phyloP scores from a whole-genome alignment of 2,329 filamentous ascomycete genomes.

The Penicillium sp. region DNA sequence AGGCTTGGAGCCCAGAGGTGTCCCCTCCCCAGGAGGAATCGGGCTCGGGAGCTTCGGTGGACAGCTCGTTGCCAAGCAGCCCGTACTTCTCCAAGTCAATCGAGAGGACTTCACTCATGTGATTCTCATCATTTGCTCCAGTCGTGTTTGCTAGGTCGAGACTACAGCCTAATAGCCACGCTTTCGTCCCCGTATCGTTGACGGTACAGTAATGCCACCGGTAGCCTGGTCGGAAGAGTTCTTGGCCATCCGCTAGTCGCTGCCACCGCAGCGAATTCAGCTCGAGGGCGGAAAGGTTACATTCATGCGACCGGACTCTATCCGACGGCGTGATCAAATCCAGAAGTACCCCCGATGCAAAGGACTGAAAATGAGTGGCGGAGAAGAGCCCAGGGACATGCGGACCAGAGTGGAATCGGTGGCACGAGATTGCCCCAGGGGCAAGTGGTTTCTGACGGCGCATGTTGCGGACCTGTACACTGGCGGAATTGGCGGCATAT shows the following conservation, averaged over 20 bases:
- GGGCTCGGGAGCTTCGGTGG: slow-evolving; percentile 53
- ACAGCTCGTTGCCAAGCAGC: slow-evolving; percentile 75
- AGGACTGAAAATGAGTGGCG: slow-evolving; percentile 92
- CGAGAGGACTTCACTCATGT: slow-evolving; percentile 89
- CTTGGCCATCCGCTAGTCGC: slow-evolving; percentile 87
- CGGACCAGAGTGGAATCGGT: slow-evolving; percentile 84
- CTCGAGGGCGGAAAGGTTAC: slow-evolving; percentile 85
- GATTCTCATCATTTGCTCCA: slow-evolving; percentile 76
- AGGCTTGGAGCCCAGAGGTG: slow-evolving; percentile 51
- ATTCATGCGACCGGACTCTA: slow-evolving; percentile 81
- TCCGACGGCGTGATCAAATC: slow-evolving; percentile 93
- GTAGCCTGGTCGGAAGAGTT: slow-evolving; percentile 88
- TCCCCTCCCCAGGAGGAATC: slow-evolving; percentile 52
- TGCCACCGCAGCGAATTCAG: slow-evolving; percentile 88
- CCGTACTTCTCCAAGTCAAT: slow-evolving; percentile 91
- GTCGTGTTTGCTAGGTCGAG: slow-evolving; percentile 68
- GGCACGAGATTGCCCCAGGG: slow-evolving; percentile 81
- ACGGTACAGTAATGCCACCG: slow-evolving; percentile 98
- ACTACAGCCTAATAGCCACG: slow-evolving; percentile 92
- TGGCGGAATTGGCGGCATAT: slow-evolving; percentile 73
- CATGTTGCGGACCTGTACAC: slow-evolving; percentile 55
- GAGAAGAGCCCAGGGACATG: slow-evolving; percentile 85
- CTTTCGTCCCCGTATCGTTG: slow-evolving; percentile 91
- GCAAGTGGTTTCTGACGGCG: slow-evolving; percentile 58
- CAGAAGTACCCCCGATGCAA: slow-evolving; percentile 85